Percentiles rank a stretch among this genome's conserved stretches.
Conservation (phyloP, 2,329 filamentous ascomycete genomes). For the Diaporthe vaccinii region DNA sequence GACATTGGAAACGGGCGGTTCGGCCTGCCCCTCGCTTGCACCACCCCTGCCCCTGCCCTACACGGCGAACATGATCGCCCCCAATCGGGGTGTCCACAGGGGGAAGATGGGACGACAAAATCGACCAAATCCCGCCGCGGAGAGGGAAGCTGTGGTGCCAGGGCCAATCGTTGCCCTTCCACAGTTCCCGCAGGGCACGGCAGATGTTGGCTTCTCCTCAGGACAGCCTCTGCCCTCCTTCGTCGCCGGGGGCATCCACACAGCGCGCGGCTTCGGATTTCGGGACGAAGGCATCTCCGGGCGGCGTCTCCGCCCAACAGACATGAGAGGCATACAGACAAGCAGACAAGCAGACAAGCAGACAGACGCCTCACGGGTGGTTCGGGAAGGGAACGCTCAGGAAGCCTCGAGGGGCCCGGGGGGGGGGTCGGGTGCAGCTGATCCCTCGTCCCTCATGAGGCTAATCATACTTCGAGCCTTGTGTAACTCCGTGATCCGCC, state of each 20-base stretch:
- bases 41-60: neutral
- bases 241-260: neutral
- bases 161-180: neutral
- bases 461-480: neutral
- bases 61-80: neutral
- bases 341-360: neutral
- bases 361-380: neutral
- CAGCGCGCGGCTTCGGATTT: conserved; percentile 1
- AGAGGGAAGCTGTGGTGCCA: neutral
- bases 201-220: neutral
- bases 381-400: neutral
- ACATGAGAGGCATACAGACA: no score
- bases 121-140: neutral
- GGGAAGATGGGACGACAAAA: neutral
- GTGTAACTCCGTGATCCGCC: neutral
- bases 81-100: neutral
- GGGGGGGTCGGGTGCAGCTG: neutral
- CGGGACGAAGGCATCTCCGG: neutral
- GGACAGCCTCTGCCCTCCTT: no score
- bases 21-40: neutral
- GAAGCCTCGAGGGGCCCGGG: neutral
- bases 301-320: neutral
- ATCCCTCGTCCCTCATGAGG: neutral
- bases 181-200: neutral
- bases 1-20: neutral